Base-by-base conservation (phyloP, 805 yeast species). In the Candida sithepensis region DNA sequence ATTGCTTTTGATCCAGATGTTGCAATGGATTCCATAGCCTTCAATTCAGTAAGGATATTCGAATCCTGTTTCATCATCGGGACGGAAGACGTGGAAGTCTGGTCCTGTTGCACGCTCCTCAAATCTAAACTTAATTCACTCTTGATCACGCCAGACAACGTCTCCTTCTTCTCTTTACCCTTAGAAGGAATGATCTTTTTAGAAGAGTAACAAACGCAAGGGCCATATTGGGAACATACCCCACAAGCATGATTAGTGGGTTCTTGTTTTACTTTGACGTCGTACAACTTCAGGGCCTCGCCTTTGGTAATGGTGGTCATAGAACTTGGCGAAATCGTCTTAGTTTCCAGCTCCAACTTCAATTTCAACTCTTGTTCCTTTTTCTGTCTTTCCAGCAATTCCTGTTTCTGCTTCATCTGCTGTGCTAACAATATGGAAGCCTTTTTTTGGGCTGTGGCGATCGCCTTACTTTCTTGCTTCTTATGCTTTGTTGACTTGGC, bases 361-460 rank as follows among this genome's bases (percentile, higher is more conserved):
- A 32, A 28, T n/a, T 41, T 45, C 38, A 38, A 41, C 22, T 41
- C 42, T 37, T 45, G 48, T 14, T 48, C 54, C 42, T 39, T 49
- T 30, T 42, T 46, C 41, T 52, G 58, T 36, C 49, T 51, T 36
- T 54, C 57, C 24, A 54, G 28, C 16, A 49, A 20, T 28, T 49
- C 47, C 46, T 53, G 55, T 40, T 53, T 55, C 40, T 53, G 56
- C 19, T 51, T 47, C 55, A 55, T 45, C 42, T 55, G 59, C 43
- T 55, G 54, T 1, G 59, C 59, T 24, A 55, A 39, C 43, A 55
- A 33, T 22, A 55, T 28, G 37, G 53, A 55, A 7, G 59, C 59
- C 33, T 52, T 52, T 39, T 53, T 49, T 37, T 55, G 59, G 30
- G 57, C 54, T 32, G 54, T 51, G 8, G 51, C 42, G 12, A 52